Evolutionary conservation across 768 basidiomycete species (phyloP).

Genomic region (Phallus indusiatus): DNA sequence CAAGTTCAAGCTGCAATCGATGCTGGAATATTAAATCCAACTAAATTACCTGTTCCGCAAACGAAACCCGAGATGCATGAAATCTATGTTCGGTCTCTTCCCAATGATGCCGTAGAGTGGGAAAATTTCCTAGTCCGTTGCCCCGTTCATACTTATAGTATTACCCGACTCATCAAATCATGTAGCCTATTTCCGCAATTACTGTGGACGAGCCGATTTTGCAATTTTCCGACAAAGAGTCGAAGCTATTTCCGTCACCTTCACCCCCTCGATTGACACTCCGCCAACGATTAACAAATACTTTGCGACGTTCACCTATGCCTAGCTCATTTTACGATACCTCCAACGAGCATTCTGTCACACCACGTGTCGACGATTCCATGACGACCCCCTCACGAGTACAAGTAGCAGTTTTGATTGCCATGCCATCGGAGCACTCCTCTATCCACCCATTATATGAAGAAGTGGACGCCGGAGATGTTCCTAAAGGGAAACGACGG

Average conservation of each 20-base stretch:
- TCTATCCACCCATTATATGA: neutral
- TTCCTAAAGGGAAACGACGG: neutral
- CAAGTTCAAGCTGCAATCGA: slow-evolving; percentile 2
- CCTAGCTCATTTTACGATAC: neutral
- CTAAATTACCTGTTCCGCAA: neutral
- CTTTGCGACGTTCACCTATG: neutral
- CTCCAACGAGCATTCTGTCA: neutral
- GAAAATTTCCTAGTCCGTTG: neutral
- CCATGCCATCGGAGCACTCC: slow-evolving; percentile 4
- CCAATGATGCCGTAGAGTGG: neutral
- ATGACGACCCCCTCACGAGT: neutral
- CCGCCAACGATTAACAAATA: neutral
- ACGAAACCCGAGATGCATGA: slow-evolving; percentile 7
- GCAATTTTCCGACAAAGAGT: neutral
- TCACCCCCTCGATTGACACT: neutral
- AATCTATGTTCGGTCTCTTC: neutral
- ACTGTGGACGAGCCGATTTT: neutral
- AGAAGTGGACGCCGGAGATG: too few species aligned
- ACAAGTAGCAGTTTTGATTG: slow-evolving; percentile 8
- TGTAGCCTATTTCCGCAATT: slow-evolving; percentile 1
- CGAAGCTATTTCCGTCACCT: neutral
- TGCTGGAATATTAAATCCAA: neutral
- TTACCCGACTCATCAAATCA: neutral
- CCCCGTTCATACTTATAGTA: neutral
- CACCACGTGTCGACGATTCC: neutral